Conservation (phyloP, 1,284 basidiomycete species). For the Caloboletus firmus region DNA sequence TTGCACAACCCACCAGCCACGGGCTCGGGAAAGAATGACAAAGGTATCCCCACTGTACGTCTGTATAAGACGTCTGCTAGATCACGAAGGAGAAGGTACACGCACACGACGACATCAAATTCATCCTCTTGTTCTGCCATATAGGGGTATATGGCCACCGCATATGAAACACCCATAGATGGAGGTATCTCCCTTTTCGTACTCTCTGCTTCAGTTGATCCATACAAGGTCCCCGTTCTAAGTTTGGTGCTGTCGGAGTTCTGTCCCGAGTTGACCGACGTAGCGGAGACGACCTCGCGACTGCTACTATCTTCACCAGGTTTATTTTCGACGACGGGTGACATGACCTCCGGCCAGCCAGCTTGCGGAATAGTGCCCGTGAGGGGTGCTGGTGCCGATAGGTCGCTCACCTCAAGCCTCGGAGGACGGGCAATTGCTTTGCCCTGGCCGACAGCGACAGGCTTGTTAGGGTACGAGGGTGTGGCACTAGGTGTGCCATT, state of each 20-base stretch:
- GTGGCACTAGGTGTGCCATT: constrained; percentile 20
- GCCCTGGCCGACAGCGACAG: constrained; percentile 31
- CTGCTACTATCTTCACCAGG: constrained; percentile 36
- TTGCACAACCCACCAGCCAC: constrained; percentile 99
- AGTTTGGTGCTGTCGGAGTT: constrained; percentile 21
- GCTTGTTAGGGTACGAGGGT: constrained; percentile 26
- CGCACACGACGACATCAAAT: constrained; percentile 95
- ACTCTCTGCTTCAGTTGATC: constrained; percentile 31
- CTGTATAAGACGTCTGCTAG: constrained; percentile 13
- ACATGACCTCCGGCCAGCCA: constrained; percentile 74
- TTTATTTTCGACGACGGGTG: constrained; percentile 55
- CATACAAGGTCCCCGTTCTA: constrained; percentile 11
- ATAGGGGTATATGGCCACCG: constrained; percentile 92
- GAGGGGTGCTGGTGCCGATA: constrained; percentile 42
- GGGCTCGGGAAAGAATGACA: constrained; percentile 88
- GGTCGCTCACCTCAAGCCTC: constrained; percentile 62
- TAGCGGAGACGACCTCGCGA: constrained; percentile 22
- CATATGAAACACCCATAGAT: constrained; percentile 73
- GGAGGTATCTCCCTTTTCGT: constrained; percentile 51
- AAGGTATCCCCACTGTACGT: constrained; percentile 78
- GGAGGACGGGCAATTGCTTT: constrained; percentile 50
- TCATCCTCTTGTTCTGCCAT: constrained; percentile 97
- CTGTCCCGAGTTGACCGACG: constrained; percentile 20
- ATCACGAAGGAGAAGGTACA: constrained; percentile 21
- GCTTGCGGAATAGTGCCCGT: constrained; percentile 59